phyloP scores from a whole-genome alignment of 176 grass and related monocot species.

The Zoysia pacifica region DNA sequence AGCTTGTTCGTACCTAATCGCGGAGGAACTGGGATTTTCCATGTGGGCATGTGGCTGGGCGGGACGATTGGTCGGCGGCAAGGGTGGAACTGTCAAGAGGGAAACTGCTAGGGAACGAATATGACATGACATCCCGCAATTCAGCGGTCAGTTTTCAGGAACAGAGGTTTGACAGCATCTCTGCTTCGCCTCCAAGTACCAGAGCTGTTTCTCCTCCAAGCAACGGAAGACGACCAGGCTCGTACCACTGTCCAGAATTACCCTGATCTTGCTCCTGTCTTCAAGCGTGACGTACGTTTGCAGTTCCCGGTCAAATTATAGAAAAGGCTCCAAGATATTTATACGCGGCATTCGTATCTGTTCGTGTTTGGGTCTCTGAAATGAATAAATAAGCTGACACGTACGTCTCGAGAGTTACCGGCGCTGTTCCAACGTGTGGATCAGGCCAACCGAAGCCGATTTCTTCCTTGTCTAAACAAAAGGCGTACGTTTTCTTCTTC shows the following conservation, averaged over 20 bases:
- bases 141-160: not conserved
- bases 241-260: slow-evolving; percentile 36
- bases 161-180: not conserved
- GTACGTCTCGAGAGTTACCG: not conserved
- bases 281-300: slow-evolving; percentile 2
- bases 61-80: not conserved
- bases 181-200: too few relatives aligned
- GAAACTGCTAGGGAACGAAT: slow-evolving; percentile 13
- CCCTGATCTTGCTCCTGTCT: slow-evolving; percentile 21
- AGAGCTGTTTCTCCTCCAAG: slow-evolving; percentile 49
- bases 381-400: not conserved
- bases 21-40: too few relatives aligned
- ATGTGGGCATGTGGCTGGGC: too few relatives aligned
- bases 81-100: too few relatives aligned
- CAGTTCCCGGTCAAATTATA: too few relatives aligned
- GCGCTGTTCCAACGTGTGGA: too few relatives aligned
- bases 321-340: slow-evolving; percentile 13
- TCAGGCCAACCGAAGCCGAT: too few relatives aligned
- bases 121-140: slow-evolving; percentile 14
- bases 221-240: slow-evolving; percentile 27
- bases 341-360: not conserved
- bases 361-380: not conserved
- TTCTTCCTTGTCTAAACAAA: too few relatives aligned
- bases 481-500: too few relatives aligned
- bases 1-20: too few relatives aligned